Percentiles rank a stretch among this genome's conserved stretches.
Evolutionary conservation across 495 filamentous ascomycete species (phyloP).

Genomic region (Daldinia decipiens): DNA sequence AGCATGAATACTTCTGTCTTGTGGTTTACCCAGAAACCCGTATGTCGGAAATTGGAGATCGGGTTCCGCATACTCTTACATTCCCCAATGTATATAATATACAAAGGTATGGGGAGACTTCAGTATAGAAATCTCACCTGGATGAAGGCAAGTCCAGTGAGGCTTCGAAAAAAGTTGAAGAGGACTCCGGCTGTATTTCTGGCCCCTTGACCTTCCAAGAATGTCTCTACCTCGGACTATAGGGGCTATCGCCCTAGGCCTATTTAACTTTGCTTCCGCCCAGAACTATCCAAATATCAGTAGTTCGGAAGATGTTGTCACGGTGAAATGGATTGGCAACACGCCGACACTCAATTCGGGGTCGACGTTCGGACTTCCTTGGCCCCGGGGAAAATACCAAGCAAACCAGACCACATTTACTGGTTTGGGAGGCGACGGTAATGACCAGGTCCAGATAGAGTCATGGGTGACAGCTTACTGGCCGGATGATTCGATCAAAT

Average conservation of each 20-base stretch:
- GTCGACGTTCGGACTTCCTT: conserved; percentile 57
- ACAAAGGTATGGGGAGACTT: not conserved
- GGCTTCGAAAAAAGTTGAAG: conserved; percentile 10
- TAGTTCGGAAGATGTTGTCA: conserved; percentile 31
- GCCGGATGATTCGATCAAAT: conserved; percentile 60
- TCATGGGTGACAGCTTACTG: conserved; percentile 59
- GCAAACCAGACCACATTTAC: conserved; percentile 48
- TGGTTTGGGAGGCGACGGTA: conserved; percentile 37
- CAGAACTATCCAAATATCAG: conserved; percentile 22
- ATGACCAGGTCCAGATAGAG: conserved; percentile 47
- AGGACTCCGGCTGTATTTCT: not conserved
- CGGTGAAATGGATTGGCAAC: conserved; percentile 54
- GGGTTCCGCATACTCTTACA: not conserved
- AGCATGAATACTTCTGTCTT: conserved; percentile 18
- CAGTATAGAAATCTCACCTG: not conserved
- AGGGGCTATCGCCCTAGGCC: not conserved
- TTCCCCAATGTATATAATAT: conserved; percentile 28
- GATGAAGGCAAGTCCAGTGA: conserved; percentile 12
- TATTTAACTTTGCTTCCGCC: conserved; percentile 19
- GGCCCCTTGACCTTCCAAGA: not conserved
- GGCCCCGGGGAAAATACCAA: conserved; percentile 53
- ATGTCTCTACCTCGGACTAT: conserved; percentile 12
- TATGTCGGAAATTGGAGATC: conserved; percentile 28
- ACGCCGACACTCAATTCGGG: conserved; percentile 48
- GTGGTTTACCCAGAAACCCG: conserved; percentile 20